Base-by-base conservation (phyloP, 352 stramenopile genomes). In the Phytophthora fragariaefolia region DNA sequence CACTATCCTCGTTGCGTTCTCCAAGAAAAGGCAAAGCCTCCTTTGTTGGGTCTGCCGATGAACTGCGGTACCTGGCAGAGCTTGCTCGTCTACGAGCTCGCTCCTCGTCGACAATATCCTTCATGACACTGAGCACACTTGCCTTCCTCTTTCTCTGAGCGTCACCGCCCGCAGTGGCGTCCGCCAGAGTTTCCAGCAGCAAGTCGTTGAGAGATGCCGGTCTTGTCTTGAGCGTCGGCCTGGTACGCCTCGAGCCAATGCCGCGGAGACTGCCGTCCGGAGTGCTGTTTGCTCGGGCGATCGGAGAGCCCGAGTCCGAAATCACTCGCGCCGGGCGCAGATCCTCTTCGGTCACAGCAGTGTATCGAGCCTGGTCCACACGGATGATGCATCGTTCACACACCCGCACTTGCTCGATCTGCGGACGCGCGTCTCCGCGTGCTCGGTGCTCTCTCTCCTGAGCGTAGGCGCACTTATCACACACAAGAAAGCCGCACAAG, bases 401-500 rank as follows among this genome's bases (percentile, higher is more conserved):
- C 4, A 84, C 61, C 34, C 74, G 71, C 10, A 87, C 76, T 38
- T 79, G 58, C 18, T 80, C 76, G 24, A 78, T 69, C n/a, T 69
- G 74, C 0, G 72, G 59, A 9, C 58, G 48, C 0, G 38, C 22
- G 28, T 77, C 74, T 10, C 74, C 71, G 17, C 69, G 73, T 42
- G 69, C 61, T 2, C 57, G 65, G n/a, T 78, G 71, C 48, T 81
- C 66, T 7, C 78, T 66, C 38, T 84, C 63, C 66, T 85, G 76
- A 24, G 59, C 66, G 12, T 73, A 58, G 0, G 76, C 80, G 47
- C 78, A 88, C 46, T 76, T 79, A 20, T 84, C 69, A 40, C 79
- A 88, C 3, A 85, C 77, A 34, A 84, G 67, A 50, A 80, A 85
- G n/a, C 74, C 77, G 24, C 79, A 88, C 18, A 82, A 30, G 63